Evolutionary conservation across 225 moss, liverwort and hornwort species (phyloP).

Genomic region (Lunularia cruciata): DNA sequence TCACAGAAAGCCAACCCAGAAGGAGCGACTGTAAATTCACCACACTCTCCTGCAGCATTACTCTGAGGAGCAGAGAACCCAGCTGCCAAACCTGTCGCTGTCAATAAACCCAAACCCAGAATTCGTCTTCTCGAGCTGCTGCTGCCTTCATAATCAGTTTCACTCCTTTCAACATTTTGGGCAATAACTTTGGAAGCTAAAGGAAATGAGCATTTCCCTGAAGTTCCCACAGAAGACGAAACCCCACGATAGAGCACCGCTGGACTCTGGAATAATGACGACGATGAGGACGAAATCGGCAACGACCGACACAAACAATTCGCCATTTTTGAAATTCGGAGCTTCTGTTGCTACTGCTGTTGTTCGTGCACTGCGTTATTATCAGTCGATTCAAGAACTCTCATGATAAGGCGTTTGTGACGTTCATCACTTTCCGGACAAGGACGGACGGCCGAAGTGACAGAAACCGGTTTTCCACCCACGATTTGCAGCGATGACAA

Average conservation of each 20-base stretch:
- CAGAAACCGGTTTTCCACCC: no score
- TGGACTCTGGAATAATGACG: neutral
- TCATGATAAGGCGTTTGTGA: no score
- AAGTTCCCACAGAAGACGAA: neutral
- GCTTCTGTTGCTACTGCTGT: no score
- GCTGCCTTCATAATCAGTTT: neutral
- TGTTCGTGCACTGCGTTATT: no score
- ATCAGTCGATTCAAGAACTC: no score
- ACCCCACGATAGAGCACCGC: neutral
- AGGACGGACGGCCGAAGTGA: no score
- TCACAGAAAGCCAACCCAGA: conserved; percentile 85
- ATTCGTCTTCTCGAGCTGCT: conserved; percentile 45
- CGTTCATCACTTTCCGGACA: no score
- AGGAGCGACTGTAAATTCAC: conserved; percentile 50
- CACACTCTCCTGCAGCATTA: conserved; percentile 47
- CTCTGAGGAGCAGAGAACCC: conserved; percentile 27
- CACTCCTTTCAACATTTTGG: neutral
- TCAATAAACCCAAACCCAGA: conserved; percentile 42
- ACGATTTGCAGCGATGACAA: no score
- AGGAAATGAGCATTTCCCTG: neutral
- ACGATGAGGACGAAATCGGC: conserved; percentile 4
- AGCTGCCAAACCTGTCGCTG: conserved; percentile 30
- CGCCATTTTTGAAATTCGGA: no score
- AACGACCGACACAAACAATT: conserved; percentile 19
- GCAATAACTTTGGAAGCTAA: neutral